phyloP scores from a whole-genome alignment of 768 basidiomycete genomes.

The Pleurotus salmoneostramineus region DNA sequence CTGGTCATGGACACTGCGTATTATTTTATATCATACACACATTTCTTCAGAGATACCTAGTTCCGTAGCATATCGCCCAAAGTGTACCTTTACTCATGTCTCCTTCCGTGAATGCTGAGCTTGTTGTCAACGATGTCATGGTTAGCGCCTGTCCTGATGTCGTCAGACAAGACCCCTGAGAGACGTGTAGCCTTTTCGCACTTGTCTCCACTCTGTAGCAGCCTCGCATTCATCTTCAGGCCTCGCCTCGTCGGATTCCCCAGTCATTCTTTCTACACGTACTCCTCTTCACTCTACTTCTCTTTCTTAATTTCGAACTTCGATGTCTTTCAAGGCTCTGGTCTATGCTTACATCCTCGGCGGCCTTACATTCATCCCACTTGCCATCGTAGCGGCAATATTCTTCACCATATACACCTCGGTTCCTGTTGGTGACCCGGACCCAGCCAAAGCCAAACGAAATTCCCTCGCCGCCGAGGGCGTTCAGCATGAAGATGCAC shows the following conservation, averaged over 20 bases:
- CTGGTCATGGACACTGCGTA: not conserved
- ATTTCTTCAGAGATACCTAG: not conserved
- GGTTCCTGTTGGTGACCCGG: constrained; percentile 64
- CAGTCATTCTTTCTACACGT: constrained; percentile 3
- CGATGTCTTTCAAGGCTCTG: constrained; percentile 69
- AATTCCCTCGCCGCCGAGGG: constrained; percentile 11
- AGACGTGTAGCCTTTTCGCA: not conserved
- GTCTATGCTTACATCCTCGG: constrained; percentile 87
- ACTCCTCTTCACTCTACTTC: constrained; percentile 10
- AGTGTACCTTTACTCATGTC: not conserved
- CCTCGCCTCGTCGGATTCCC: constrained; percentile 5
- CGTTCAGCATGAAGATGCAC: constrained; percentile 17
- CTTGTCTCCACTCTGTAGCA: not conserved
- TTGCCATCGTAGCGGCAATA: constrained; percentile 55
- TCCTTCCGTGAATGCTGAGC: not conserved
- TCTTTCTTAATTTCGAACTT: constrained; percentile 11
- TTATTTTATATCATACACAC: constrained; percentile 3
- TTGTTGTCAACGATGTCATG: too few species aligned
- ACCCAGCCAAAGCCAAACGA: constrained; percentile 37
- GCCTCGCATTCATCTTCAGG: constrained; percentile 14
- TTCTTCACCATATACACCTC: constrained; percentile 79
- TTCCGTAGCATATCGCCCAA: constrained; percentile 2
- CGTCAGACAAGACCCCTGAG: not conserved
- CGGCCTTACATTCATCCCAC: constrained; percentile 85
- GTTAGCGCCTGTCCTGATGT: not conserved